Evolutionary conservation across 1,284 basidiomycete species (phyloP), one percentile per base, ranked within the genome.

Genomic region (Cryptococcus sp.): DNA sequence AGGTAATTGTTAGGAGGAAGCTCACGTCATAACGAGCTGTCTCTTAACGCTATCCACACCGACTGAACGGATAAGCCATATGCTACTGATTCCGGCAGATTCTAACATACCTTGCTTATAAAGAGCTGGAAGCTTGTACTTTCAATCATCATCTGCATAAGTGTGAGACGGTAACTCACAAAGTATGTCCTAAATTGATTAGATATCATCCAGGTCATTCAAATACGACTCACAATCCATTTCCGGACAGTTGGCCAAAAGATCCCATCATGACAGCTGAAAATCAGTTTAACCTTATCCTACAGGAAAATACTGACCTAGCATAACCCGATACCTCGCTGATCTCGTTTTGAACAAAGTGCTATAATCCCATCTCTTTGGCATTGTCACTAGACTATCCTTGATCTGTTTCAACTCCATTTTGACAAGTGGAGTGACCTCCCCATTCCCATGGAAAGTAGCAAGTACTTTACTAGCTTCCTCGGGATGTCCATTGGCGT

Each of bases 1-100:
- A 5, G 36, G 23, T 32, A 4, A 31, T n/a, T 23, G 23, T 4
- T n/a, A 3, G 7, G 33, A 23, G 50, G 6, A 13, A 31, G 8
- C 31, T 35, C 32, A 62, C 64, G 58, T 64, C 64, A 66, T 66
- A 52, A 62, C 51, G 14, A 66, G 59, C 37, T 62, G 62, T 11
- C 34, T 30, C 6, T 47, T 45, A 3, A 60, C 58, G 31, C 58
- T 57, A 15, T 37, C 50, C 32, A 63, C 58, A 4, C 64, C 64
- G 36, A 66, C 64, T 66, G 49, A 46, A 35, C 14, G 3, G 32
- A 36, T 41, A 13, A 50, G 37, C 5, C 14, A 15, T 11, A 13
- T 38, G 14, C 4, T 23, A 23, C 5, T 14, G 36, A 7, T 30
- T 32, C 35, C 4, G 31, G 15, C 31, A 6, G 30, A 36, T 38